Base-by-base conservation (phyloP, 1,284 basidiomycete species). In the Puccinia horiana region DNA sequence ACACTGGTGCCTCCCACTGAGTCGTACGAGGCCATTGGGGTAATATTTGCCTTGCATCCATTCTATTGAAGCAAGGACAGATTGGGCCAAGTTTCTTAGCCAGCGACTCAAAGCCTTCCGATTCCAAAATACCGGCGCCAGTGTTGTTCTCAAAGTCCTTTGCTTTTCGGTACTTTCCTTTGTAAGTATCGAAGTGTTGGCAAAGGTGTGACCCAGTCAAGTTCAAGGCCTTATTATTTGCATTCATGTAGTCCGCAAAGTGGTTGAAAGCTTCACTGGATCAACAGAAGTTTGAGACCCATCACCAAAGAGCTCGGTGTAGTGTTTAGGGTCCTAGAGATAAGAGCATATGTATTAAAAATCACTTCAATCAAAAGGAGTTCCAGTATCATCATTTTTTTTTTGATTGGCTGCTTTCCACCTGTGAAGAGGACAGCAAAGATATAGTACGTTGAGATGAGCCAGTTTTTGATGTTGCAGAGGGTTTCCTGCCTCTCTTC, bases 11-110 rank as follows among this genome's bases (percentile, higher is more conserved):
- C 44, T 47, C 16, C 42, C 6, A 6, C 42, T 14, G 26, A 26
- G 8, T 58, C 29, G 56, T 29, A 58, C 56, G 6, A 32, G 4
- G n/a, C n/a, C 56, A 32, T 32, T 9, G 56, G n/a, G n/a, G 56
- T 58, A n/a, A 76, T 58, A 76, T 76, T 76, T 29, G 75, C 29
- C 58, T 65, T 76, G 75, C 75, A 9, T 63, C n/a, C 75, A 76
- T 76, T 18, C 29, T 12, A 18, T 61, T 40, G 40, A 26, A 76
- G 42, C 26, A 63, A 44, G 75, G 75, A 32, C 75, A 76, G 2
- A 76, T 37, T 16, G 40, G 54, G 4, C 63, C 35, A 18, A 58
- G 35, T 54, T 76, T 76, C 40, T 58, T 1, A 37, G 49, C 29
- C 3, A 61, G 12, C 20, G 29, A 42, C 11, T 20, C 42, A 20